These are phyloP conservation scores for Prunus campanulata DNA, from an alignment of 306 rosid species.

Conservation along the genomic window DNA sequence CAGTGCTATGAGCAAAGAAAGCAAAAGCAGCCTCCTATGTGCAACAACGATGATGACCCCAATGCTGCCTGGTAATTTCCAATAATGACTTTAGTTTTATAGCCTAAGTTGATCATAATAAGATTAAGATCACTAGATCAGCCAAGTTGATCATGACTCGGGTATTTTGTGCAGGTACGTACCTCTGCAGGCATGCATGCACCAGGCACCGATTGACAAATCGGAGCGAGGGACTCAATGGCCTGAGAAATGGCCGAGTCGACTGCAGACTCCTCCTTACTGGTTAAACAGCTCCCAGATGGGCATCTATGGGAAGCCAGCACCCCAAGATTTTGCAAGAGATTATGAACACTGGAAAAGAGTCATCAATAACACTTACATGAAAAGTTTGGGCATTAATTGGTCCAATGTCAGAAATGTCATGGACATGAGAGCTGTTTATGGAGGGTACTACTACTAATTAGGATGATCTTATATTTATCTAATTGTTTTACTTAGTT, in stretches of 20 bases:
- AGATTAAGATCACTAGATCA: no score
- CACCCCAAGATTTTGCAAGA: conserved; percentile 68
- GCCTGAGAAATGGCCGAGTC: conserved; percentile 76
- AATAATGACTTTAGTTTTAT: not conserved
- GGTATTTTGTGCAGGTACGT: conserved; percentile 60
- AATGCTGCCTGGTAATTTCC: conserved; percentile 77
- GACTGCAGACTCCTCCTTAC: conserved; percentile 66
- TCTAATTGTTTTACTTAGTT: not conserved
- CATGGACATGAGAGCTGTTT: conserved; percentile 93
- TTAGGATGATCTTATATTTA: not conserved
- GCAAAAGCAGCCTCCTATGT: conserved; percentile 69
- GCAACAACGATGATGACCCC: conserved; percentile 72
- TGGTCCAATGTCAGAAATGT: conserved; percentile 80
- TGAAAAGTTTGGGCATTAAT: conserved; percentile 66
- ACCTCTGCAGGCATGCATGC: conserved; percentile 83
- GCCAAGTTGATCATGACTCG: not conserved
- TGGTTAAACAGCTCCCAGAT: conserved; percentile 78
- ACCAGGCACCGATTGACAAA: conserved; percentile 50
- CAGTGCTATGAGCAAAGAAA: conserved; percentile 71
- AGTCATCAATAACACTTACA: conserved; percentile 49
- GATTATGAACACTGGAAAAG: conserved; percentile 82
- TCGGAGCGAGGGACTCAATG: conserved; percentile 64
- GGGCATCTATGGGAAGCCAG: conserved; percentile 89
- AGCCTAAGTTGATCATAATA: not conserved
- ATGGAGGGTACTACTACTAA: conserved; percentile 63